Evolutionary conservation across 176 grass and related monocot genomes (phyloP).

Genomic region (Elymus sibiricus): DNA sequence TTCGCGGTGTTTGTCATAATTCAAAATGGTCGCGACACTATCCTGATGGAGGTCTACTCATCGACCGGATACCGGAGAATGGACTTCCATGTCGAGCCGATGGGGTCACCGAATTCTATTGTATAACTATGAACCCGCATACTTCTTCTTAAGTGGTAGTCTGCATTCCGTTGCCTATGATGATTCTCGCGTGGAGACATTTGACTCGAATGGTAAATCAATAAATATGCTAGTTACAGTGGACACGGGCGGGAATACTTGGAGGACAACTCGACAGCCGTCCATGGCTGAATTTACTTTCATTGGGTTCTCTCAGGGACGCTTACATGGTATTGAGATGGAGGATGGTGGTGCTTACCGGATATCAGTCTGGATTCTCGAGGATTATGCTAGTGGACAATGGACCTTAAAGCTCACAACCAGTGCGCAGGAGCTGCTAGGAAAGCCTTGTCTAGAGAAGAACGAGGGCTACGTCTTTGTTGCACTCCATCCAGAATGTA

Average conservation of each 20-base stretch:
- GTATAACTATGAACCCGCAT: background rate
- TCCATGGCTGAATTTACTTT: background rate
- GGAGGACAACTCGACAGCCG: background rate
- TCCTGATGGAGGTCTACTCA: background rate
- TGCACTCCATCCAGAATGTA: too few species aligned
- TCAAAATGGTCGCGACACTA: background rate
- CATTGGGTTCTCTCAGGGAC: background rate
- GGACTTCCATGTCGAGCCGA: background rate
- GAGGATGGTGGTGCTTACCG: background rate
- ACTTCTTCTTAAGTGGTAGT: background rate
- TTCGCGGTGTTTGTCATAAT: background rate
- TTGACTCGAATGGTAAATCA: background rate
- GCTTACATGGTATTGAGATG: background rate
- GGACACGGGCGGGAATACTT: background rate
- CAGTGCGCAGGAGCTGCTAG: background rate
- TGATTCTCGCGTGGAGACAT: background rate
- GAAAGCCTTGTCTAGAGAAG: background rate
- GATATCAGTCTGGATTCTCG: background rate
- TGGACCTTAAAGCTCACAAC: background rate
- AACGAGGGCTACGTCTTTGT: too few species aligned
- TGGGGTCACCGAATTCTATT: background rate
- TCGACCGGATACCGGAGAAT: background rate
- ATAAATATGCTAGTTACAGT: background rate
- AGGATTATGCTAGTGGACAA: background rate
- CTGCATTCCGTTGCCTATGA: background rate